phyloP scores from a whole-genome alignment of 257 asterid genomes.

The Primulina tabacum region DNA sequence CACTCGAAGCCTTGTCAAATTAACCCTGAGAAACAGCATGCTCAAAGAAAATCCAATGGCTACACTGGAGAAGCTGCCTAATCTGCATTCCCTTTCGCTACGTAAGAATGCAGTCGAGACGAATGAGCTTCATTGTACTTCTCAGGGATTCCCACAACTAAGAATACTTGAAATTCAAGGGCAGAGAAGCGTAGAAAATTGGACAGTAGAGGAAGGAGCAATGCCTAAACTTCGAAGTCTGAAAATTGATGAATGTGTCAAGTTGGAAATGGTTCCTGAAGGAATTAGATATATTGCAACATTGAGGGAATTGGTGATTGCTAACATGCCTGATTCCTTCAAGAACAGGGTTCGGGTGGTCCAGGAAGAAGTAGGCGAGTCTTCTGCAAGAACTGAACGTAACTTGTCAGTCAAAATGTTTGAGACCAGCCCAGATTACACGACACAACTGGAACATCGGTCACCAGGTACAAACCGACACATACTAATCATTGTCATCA shows the following conservation, averaged over 20 bases:
- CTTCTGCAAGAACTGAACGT: conserved; percentile 33
- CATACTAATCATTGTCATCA: neutral
- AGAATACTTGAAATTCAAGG: conserved; percentile 34
- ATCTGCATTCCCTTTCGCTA: conserved; percentile 28
- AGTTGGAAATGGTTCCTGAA: conserved; percentile 41
- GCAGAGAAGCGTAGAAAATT: conserved; percentile 33
- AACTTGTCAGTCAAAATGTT: conserved; percentile 32
- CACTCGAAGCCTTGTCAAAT: conserved; percentile 33
- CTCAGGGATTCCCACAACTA: conserved; percentile 39
- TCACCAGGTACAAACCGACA: conserved; percentile 30
- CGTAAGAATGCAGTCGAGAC: conserved; percentile 40
- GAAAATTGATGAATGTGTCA: conserved; percentile 40
- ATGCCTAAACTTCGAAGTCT: conserved; percentile 40
- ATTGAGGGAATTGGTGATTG: conserved; percentile 39
- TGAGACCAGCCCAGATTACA: conserved; percentile 20
- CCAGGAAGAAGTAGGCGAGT: conserved; percentile 37
- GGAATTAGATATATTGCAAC: conserved; percentile 35
- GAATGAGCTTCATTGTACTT: conserved; percentile 34
- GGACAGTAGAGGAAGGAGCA: conserved; percentile 47
- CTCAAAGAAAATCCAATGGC: conserved; percentile 51
- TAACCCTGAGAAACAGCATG: conserved; percentile 51
- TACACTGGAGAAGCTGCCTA: conserved; percentile 42
- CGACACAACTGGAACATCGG: conserved; percentile 25
- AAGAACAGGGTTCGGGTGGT: conserved; percentile 36
- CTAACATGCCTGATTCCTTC: conserved; percentile 46